Base-by-base conservation (phyloP, 495 filamentous ascomycete genomes). In the Talaromyces trachyspermus region DNA sequence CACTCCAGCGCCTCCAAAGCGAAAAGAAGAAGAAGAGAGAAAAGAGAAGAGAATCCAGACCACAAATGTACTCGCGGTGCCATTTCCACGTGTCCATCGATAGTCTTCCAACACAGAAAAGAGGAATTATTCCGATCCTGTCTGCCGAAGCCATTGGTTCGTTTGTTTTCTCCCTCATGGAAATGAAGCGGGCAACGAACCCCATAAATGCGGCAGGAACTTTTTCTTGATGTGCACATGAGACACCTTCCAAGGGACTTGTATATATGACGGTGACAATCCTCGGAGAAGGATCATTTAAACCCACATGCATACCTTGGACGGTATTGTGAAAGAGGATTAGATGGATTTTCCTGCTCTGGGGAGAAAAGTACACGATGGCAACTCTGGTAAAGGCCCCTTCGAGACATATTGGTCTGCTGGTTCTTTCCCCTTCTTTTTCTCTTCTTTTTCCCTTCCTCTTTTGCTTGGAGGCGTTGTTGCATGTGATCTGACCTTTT, bases 401-500 rank as follows among this genome's bases (percentile, higher is more conserved):
- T 52, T 43, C 43, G 35, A 38, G 46, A 43, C 20, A 18, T 27
- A 9, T 35, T 27, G 29, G n/a, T n/a, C n/a, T n/a, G n/a, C n/a
- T n/a, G n/a, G n/a, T n/a, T n/a, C n/a, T n/a, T n/a, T n/a, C n/a
- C n/a, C n/a, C n/a, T 33, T 32, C 49, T 12, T 14, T 22, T 17
- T 57, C 59, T 55, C 56, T 63, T 56, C 54, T 37, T 43, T 38
- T 25, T 30, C 25, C 27, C 12, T 30, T 42, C 59, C 60, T 57
- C 59, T 61, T 54, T 52, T 37, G 35, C 39, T 25, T 27, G 36
- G 47, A 42, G 48, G 27, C 51, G 40, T 46, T 48, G 49, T 29
- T 38, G 36, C 38, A 48, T 56, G 61, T 60, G 62, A 69, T 81
- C 74, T 66, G 76, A 76, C 78, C 78, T 81, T 82, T 82, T 81